Evolutionary conservation across 768 basidiomycete species (phyloP).

Genomic region (Favolaschia claudopus): DNA sequence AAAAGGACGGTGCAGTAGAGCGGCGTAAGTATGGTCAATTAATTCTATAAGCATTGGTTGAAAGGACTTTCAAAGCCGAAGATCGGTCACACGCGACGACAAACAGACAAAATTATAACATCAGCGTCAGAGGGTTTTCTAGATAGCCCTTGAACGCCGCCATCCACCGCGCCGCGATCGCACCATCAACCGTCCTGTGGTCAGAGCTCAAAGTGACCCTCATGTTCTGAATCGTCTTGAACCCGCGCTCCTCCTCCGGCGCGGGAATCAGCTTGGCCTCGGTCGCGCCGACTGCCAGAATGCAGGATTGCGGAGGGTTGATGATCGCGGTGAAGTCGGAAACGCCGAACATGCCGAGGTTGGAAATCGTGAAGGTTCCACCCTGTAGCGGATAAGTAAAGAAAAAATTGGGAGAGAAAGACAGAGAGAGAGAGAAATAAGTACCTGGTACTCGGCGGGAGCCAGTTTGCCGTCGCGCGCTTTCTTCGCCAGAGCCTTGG

Average conservation of each 20-base stretch:
- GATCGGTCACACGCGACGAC: conserved; percentile 16
- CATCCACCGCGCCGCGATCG: conserved; percentile 93
- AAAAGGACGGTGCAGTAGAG: neutral
- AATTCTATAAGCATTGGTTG: conserved; percentile 21
- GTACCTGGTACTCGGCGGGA: conserved; percentile 94
- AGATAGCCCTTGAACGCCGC: conserved; percentile 94
- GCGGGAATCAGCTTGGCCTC: conserved; percentile 88
- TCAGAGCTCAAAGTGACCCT: conserved; percentile 96
- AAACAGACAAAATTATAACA: conserved; percentile 86
- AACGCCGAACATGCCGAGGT: conserved; percentile 97
- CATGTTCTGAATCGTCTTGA: conserved; percentile 92
- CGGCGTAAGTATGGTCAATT: neutral
- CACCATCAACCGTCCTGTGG: conserved; percentile 96
- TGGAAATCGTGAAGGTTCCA: conserved; percentile 98
- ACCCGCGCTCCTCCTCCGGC: conserved; percentile 90
- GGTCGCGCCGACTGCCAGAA: conserved; percentile 92
- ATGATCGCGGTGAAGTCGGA: conserved; percentile 98
- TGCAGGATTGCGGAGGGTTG: conserved; percentile 98
- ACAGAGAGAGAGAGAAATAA: conserved; percentile 10
- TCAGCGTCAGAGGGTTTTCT: conserved; percentile 96
- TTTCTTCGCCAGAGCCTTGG: conserved; percentile 92
- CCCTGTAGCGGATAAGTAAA: conserved; percentile 61
- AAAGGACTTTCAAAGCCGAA: conserved; percentile 3
- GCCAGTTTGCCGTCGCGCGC: conserved; percentile 96
- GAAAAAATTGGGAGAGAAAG: neutral